These are phyloP conservation scores for Metschnikowia rubicola DNA, from an alignment of 805 yeast species.

Conservation along the genomic window DNA sequence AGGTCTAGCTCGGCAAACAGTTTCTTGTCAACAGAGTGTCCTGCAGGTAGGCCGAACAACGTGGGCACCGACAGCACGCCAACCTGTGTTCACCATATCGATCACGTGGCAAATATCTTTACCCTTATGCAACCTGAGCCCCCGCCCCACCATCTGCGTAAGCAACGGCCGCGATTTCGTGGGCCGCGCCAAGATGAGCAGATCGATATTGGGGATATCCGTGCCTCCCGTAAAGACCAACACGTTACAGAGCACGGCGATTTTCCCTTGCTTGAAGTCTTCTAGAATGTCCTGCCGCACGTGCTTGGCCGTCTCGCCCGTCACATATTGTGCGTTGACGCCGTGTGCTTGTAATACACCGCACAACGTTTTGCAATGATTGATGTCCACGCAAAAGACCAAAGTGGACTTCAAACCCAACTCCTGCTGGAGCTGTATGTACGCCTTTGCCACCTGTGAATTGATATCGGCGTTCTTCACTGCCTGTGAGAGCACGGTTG, in stretches of 20 bases:
- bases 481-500: slow-evolving; percentile 47
- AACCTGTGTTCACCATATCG: slow-evolving; percentile 68
- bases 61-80: slow-evolving; percentile 58
- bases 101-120: slow-evolving; percentile 70
- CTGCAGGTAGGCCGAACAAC: slow-evolving; percentile 34
- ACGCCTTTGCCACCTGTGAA: slow-evolving; percentile 53
- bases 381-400: slow-evolving; percentile 72
- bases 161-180: slow-evolving; percentile 69
- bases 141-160: slow-evolving; percentile 90
- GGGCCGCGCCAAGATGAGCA: slow-evolving; percentile 74
- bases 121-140: slow-evolving; percentile 59
- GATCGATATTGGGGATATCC: slow-evolving; percentile 86
- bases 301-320: slow-evolving; percentile 55
- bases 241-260: slow-evolving; percentile 80
- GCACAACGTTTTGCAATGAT: slow-evolving; percentile 58
- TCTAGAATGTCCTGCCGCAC: slow-evolving; percentile 51
- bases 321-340: slow-evolving; percentile 65
- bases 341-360: slow-evolving; percentile 54
- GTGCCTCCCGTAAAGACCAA: slow-evolving; percentile 93
- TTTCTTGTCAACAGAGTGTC: slow-evolving; percentile 24
- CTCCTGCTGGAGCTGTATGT: slow-evolving; percentile 33
- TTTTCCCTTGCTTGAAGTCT: slow-evolving; percentile 57
- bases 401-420: slow-evolving; percentile 57
- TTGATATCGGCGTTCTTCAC: slow-evolving; percentile 56
- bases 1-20: slow-evolving; percentile 11